phyloP scores from a whole-genome alignment of 2,329 filamentous ascomycete species.

The Fusarium sambucinum region DNA sequence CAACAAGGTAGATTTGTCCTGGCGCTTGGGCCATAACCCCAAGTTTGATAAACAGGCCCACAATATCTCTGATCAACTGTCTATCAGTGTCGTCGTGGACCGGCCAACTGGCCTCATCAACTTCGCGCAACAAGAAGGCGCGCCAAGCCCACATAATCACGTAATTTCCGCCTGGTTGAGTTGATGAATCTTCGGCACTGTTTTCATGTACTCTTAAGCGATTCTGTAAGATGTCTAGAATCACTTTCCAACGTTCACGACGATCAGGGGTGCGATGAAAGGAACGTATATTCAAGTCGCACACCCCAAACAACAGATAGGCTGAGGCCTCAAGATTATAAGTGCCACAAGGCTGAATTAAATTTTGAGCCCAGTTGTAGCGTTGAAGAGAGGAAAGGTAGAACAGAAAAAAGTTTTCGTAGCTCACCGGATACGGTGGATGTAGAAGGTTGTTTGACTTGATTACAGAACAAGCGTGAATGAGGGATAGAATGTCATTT shows the following conservation, averaged over 20 bases:
- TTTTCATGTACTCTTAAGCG: accelerated
- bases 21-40: neutral
- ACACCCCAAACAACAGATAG: neutral
- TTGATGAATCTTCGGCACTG: accelerated
- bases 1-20: neutral
- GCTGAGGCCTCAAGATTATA: neutral
- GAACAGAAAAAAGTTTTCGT: neutral
- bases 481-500: neutral
- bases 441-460: accelerated
- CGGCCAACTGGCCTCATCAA: no score
- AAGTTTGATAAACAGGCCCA: neutral
- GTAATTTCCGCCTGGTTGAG: neutral
- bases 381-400: accelerated
- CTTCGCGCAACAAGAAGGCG: neutral
- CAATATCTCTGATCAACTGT: neutral
- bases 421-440: neutral
- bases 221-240: neutral
- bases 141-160: neutral
- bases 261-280: no score
- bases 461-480: neutral
- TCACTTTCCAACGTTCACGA: neutral
- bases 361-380: neutral
- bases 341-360: neutral
- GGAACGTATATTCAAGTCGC: no score
- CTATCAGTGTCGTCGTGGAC: no score